Evolutionary conservation across 2,329 filamentous ascomycete genomes (phyloP), one percentile per base, ranked within the genome.

Genomic region (Botrytis elliptica): DNA sequence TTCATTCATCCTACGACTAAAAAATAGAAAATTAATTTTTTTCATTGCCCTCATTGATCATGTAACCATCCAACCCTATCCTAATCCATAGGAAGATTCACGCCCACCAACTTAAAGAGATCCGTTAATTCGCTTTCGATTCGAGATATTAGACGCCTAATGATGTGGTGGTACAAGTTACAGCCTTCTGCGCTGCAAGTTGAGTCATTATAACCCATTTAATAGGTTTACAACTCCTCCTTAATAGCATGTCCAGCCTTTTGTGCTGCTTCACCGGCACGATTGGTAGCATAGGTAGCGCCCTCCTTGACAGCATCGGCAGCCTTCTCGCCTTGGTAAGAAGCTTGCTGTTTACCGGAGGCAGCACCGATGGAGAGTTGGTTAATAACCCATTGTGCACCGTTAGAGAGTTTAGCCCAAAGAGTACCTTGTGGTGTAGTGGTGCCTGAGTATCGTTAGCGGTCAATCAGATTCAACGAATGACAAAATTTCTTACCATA

Each of bases 341-440:
- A 73, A n/a, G 79, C 80, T 76, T 86, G 81, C 49, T 83, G 83
- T 44, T 83, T 81, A 52, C 85, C 85, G 72, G 82, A 83, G n/a
- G 84, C 81, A 67, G 84, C 84, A 46, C 85, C 85, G 52, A 85
- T 81, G 79, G 82, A 85, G 71, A 87, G 75, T 79, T 87, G 85
- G 52, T 85, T 83, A 73, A 86, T 72, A 38, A 85, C 77, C 86
- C 86, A 88, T 76, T 85, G 81, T 36, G 82, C 78, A 60, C 82
- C 81, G 59, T 83, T 81, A 77, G 84, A 82, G 29, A 93, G 78
- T 82, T 91, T 91, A 80, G 90, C 90, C 76, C 90, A 88, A 66
- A 93, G 82, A 10, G 91, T 92, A 70, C 86, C 89, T 69, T 87
- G 83, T 22, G 93, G 91, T 42, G 87, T 87, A 14, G 86, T 88